phyloP scores from a whole-genome alignment of 2,329 filamentous ascomycete genomes.

The Aureobasidium zeae region DNA sequence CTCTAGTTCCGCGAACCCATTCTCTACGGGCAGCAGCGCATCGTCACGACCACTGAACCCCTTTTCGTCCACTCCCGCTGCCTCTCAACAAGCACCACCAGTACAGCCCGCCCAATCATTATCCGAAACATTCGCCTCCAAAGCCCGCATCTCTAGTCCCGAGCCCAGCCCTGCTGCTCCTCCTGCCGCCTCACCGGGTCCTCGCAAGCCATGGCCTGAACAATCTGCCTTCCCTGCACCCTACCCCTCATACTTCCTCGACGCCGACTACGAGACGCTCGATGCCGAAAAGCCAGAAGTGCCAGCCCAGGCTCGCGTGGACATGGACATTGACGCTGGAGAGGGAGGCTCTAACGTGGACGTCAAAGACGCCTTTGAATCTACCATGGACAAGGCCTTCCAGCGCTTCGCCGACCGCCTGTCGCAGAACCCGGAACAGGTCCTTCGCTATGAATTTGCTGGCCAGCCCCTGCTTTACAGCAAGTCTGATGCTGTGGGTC shows the following conservation, averaged over 20 bases:
- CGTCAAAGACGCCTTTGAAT: slow-evolving; percentile 41
- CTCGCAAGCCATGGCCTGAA: slow-evolving; percentile 64
- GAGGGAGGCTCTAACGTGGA: slow-evolving; percentile 30
- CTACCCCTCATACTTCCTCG: slow-evolving; percentile 69
- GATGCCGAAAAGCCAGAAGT: slow-evolving; percentile 48
- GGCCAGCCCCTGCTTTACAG: slow-evolving; percentile 62
- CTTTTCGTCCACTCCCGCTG: slow-evolving; percentile 42
- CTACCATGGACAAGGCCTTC: slow-evolving; percentile 41
- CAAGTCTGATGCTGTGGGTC: slow-evolving; percentile 64
- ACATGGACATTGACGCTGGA: slow-evolving; percentile 27
- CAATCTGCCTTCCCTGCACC: slow-evolving; percentile 54
- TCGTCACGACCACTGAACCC: slow-evolving; percentile 53
- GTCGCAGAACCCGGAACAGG: slow-evolving; percentile 42
- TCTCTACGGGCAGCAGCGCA: slow-evolving; percentile 41
- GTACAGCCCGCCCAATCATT: slow-evolving; percentile 42
- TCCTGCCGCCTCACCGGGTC: slow-evolving; percentile 24
- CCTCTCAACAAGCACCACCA: slow-evolving; percentile 34
- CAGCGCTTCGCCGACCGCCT: slow-evolving; percentile 44
- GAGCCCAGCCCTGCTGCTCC: slow-evolving; percentile 26
- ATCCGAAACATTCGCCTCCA: slow-evolving; percentile 66
- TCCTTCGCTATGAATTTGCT: slow-evolving; percentile 42
- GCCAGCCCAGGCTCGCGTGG: slow-evolving; percentile 38
- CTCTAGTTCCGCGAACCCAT: slow-evolving; percentile 46
- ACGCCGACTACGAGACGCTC: slow-evolving; percentile 86
- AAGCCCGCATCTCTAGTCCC: slow-evolving; percentile 45